Base-by-base conservation (phyloP, 2,329 filamentous ascomycete genomes). In the Didymella pinodella region DNA sequence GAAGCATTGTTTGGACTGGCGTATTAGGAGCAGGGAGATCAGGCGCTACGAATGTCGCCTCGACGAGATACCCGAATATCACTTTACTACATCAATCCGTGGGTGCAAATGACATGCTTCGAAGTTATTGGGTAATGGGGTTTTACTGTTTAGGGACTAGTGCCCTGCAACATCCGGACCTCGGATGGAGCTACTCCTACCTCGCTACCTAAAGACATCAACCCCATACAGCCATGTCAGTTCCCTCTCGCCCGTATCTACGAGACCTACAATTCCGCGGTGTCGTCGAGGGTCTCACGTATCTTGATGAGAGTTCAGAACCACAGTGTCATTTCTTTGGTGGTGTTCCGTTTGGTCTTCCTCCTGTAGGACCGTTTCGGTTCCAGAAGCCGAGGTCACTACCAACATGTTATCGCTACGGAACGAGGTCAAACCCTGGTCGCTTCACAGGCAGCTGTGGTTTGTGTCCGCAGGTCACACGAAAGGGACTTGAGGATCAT, bases 311-410 rank as follows among this genome's bases (percentile, higher is more conserved):
- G 25, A 61, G 67, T 11, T 68, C 69, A 12, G 64, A 68, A 18
- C 72, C 76, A 6, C 71, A 82, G 2, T 81, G 81, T 54, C 81
- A 81, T 59, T 86, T 82, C 67, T 85, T 85, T 53, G 84, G 84
- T 20, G 83, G 83, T 6, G 71, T 87, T 0, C 84, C 84, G 0
- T 87, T 85, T 60, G 85, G 82, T 0, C 72, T 85, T 1, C 82
- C 84, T 14, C 83, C 84, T 0, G 59, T 77, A 25, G 79, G 79
- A 6, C 71, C 76, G 14, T 78, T 80, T 60, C 78, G 84, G 52
- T 86, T 84, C 74, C 80, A 81, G 16, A 78, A 76, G 51, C 82
- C 84, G 7, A 78, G 78, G 26, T 72, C 75, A 4, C 71, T 87
- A 2, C 80, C 84, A 1, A 54, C 75, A 10, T 78, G 78, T 25